Percentiles rank a stretch among this genome's conserved stretches.
Conservation (phyloP, 495 filamentous ascomycete species). For the Hypoxylon perforatum region DNA sequence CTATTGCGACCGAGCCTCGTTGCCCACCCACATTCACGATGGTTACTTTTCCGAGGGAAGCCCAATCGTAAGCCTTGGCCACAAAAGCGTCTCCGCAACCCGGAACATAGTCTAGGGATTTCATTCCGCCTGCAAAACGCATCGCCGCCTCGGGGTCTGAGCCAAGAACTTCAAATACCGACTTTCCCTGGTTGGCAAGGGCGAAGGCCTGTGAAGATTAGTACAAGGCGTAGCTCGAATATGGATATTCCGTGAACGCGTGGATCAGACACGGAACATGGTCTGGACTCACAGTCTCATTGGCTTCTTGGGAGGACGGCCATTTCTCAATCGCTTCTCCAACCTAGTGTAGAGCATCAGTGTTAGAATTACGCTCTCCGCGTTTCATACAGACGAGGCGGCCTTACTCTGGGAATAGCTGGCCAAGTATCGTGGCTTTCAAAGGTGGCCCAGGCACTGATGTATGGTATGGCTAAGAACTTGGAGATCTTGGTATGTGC, state of each 20-base stretch:
- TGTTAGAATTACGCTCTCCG: slow-evolving; percentile 5
- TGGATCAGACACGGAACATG: slow-evolving; percentile 8
- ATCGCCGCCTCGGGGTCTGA: slow-evolving; percentile 17
- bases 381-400: slow-evolving; percentile 11
- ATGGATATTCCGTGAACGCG: background rate
- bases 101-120: slow-evolving; percentile 23
- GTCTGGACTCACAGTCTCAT: slow-evolving; percentile 39
- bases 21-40: slow-evolving; percentile 27
- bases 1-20: slow-evolving; percentile 19
- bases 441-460: slow-evolving; percentile 12
- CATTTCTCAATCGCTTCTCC: slow-evolving; percentile 36
- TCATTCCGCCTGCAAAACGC: slow-evolving; percentile 27
- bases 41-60: slow-evolving; percentile 18
- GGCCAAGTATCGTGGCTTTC: slow-evolving; percentile 18
- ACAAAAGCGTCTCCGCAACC: slow-evolving; percentile 15
- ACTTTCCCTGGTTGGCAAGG: slow-evolving; percentile 44
- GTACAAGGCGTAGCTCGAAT: slow-evolving; percentile 9
- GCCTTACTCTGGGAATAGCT: slow-evolving; percentile 22
- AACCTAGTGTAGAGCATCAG: slow-evolving; percentile 22
- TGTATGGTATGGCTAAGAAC: slow-evolving; percentile 17
- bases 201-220: slow-evolving; percentile 45
- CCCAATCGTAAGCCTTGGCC: slow-evolving; percentile 37
- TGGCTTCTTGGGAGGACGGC: slow-evolving; percentile 43
- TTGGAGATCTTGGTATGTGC: slow-evolving; percentile 45
- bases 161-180: slow-evolving; percentile 42